phyloP scores from a whole-genome alignment of 1,284 basidiomycete genomes.

The Somion occarium region DNA sequence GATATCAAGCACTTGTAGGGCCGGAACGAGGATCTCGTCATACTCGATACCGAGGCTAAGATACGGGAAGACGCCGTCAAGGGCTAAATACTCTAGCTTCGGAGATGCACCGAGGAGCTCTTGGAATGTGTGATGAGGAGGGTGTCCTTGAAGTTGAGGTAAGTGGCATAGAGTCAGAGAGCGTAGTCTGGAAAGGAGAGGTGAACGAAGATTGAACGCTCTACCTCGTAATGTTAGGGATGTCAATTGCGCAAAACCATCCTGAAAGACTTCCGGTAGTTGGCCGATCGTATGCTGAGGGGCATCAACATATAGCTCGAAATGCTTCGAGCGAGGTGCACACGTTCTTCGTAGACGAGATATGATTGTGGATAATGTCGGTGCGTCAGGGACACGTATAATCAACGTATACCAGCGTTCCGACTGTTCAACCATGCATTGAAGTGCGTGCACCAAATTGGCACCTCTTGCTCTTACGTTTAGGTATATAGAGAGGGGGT shows the following conservation, averaged over 20 bases:
- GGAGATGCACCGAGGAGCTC: constrained; percentile 7
- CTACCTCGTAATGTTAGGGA: constrained; percentile 7
- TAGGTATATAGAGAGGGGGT: constrained; percentile 7
- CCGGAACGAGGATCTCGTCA: constrained; percentile 4
- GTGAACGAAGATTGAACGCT: constrained; percentile 5
- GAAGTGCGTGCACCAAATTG: not conserved
- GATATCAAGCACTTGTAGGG: constrained; percentile 5
- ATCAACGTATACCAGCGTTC: constrained; percentile 3
- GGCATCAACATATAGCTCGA: constrained; percentile 8
- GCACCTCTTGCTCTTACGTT: constrained; percentile 2
- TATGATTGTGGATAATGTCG: constrained; percentile 6
- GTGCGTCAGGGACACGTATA: constrained; percentile 3
- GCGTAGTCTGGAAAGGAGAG: constrained; percentile 4
- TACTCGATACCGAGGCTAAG: constrained; percentile 2
- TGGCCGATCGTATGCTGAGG: constrained; percentile 2
- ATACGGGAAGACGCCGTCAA: constrained; percentile 10
- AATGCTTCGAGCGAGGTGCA: constrained; percentile 2
- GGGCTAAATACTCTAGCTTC: constrained; percentile 6
- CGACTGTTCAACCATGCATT: not conserved
- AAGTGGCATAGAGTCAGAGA: constrained; percentile 8
- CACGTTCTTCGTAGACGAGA: not conserved
- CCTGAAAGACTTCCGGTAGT: constrained; percentile 6
- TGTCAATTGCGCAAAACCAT: not conserved
- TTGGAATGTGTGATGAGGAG: constrained; percentile 5
- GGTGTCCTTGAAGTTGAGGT: constrained; percentile 4